Base-by-base conservation (phyloP, 1,284 basidiomycete genomes). In the Phaffia rhodozyma region DNA sequence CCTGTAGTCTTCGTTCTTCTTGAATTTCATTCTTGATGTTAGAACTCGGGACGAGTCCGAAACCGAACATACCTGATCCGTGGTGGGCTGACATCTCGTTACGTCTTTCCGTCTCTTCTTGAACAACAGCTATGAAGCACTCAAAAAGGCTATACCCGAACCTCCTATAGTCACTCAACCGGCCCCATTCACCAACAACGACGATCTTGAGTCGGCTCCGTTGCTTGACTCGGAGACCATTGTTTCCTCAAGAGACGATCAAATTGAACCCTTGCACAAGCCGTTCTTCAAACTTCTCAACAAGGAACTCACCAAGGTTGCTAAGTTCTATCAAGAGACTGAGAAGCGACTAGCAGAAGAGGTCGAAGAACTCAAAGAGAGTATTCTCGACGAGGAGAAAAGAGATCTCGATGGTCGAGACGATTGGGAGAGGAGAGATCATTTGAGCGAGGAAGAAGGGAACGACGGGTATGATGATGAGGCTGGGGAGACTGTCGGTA, bases 231-330 rank as follows among this genome's bases (percentile, higher is more conserved):
- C 70, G 0, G 77, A 87, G 84, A 74, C 82, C 82, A 68, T 81
- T 83, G 69, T 80, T 80, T 63, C 78, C 63, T 58, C 66, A 76
- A 34, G 72, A 77, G 38, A 70, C 69, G 43, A 71, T 76, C 61
- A 79, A 50, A 77, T 78, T 48, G 87, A 91, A 32, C 49, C 65
- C 18, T 52, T 68, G 55, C 83, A 89, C 70, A 72, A 74, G 3
- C 69, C 82, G 29, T 96, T 97, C 74, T 75, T 80, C 16, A 83
- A 85, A 0, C 79, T 92, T 0, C 80, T 97, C 43, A 87, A 96
- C 73, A 80, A 82, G 65, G 92, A 98, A 72, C 79, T 94, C 52
- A 78, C 80, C 71, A 97, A 94, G 80, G 86, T 97, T 27, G 78
- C 79, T 38, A 67, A 79, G 0, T 97, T 97, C 74, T 97, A 97